Percentiles rank a stretch among this genome's conserved stretches.
phyloP scores from a whole-genome alignment of 78 protist genomes.

The Dictyostelium intermedium region DNA sequence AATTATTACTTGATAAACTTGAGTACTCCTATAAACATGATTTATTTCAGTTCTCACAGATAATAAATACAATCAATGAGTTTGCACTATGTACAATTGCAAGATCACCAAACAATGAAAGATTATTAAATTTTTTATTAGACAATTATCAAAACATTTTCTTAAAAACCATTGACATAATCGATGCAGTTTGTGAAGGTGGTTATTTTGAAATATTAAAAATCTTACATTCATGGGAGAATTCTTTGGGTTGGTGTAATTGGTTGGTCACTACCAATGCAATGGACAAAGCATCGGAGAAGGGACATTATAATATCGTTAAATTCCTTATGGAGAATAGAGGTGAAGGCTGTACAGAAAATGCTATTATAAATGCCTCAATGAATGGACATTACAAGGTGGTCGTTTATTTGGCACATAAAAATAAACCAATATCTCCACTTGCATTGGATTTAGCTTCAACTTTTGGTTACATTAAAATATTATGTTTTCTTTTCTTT shows the following conservation, averaged over 20 bases:
- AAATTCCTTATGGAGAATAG: slow-evolving; percentile 4
- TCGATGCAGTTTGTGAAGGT: not conserved
- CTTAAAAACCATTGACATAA: not conserved
- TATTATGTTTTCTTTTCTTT: not conserved
- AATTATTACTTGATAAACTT: not conserved
- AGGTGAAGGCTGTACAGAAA: not conserved
- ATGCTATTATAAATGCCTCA: not conserved
- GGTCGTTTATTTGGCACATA: not conserved
- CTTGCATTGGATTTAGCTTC: not conserved
- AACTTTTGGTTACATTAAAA: not conserved
- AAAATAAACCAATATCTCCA: not conserved
- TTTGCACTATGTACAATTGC: not conserved
- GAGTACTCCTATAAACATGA: not conserved
- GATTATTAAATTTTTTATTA: not conserved
- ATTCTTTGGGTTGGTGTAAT: not conserved
- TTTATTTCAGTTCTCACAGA: not conserved
- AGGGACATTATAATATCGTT: not conserved
- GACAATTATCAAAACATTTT: not conserved
- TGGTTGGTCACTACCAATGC: not conserved
- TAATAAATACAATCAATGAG: not conserved
- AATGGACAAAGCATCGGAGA: not conserved
- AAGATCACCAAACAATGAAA: not conserved
- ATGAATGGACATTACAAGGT: not conserved
- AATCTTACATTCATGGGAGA: not conserved
- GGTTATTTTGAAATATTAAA: not conserved